Percentiles rank a stretch among this genome's conserved stretches.
Evolutionary conservation across 192 early-diverging fungal genomes (phyloP).

Genomic region (Oehlia diaphana): DNA sequence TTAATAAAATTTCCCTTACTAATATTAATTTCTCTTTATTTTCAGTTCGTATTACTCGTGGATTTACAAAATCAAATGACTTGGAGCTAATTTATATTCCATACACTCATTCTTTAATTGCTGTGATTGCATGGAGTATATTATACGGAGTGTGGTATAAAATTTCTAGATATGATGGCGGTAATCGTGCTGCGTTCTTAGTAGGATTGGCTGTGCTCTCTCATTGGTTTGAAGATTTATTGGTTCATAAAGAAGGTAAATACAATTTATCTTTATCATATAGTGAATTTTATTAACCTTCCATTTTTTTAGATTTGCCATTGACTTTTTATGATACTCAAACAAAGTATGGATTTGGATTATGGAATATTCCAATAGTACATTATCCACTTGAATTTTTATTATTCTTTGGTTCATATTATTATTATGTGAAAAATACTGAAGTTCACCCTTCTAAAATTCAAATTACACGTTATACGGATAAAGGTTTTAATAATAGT

Average conservation of each 20-base stretch:
- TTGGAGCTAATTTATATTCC: neutral
- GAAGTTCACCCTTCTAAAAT: neutral
- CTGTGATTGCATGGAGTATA: slow-evolving; percentile 1
- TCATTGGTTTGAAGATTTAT: slow-evolving; percentile 21
- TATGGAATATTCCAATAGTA: neutral
- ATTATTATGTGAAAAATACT: neutral
- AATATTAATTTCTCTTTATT: neutral
- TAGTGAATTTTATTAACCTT: too few relatives aligned
- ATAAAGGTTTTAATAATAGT: too few relatives aligned
- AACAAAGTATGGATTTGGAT: slow-evolving; percentile 1
- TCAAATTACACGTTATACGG: neutral
- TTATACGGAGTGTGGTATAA: neutral
- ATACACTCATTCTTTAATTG: slow-evolving; percentile 18
- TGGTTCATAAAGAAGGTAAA: slow-evolving; percentile 14
- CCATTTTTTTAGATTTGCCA: neutral
- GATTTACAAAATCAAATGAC: neutral
- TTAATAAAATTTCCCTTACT: too few relatives aligned
- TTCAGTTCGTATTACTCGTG: neutral
- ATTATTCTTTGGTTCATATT: neutral
- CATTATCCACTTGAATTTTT: neutral
- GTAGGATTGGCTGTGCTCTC: neutral
- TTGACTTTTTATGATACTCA: neutral
- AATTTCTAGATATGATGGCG: neutral
- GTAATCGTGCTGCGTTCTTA: neutral
- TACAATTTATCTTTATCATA: neutral